phyloP scores from a whole-genome alignment of 805 yeast species.

The Nakazawaea ishiwadae region DNA sequence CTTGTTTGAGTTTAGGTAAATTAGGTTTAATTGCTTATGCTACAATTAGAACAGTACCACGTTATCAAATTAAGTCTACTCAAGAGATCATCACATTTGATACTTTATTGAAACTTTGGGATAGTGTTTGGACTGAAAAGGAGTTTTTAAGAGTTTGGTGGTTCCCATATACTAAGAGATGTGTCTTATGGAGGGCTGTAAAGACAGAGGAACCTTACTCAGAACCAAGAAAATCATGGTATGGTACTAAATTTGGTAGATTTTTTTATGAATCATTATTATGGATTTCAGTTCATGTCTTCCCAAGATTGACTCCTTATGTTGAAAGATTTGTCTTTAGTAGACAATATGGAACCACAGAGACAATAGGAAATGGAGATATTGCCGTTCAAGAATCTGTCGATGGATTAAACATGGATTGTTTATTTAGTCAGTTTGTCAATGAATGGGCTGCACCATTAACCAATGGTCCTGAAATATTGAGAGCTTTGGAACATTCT shows the following conservation, averaged over 20 bases:
- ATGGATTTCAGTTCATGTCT: slow-evolving; percentile 71
- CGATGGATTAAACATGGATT: slow-evolving; percentile 91
- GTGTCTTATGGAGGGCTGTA: slow-evolving; percentile 87
- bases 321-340: slow-evolving; percentile 82
- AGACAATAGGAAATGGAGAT: slow-evolving; percentile 53
- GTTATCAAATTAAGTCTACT: slow-evolving; percentile 71
- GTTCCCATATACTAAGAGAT: slow-evolving; percentile 88
- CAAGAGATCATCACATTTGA: slow-evolving; percentile 82
- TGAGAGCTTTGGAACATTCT: slow-evolving; percentile 56
- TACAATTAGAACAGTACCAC: slow-evolving; percentile 80
- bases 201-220: slow-evolving; percentile 65
- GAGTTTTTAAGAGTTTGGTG: slow-evolving; percentile 96
- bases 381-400: slow-evolving; percentile 75
- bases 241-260: slow-evolving; percentile 78
- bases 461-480: slow-evolving; percentile 66
- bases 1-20: slow-evolving; percentile 81
- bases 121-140: slow-evolving; percentile 77
- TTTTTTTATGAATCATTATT: slow-evolving; percentile 72
- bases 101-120: slow-evolving; percentile 68
- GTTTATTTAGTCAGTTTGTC: slow-evolving; percentile 88
- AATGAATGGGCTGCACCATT: slow-evolving; percentile 97
- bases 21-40: slow-evolving; percentile 86
- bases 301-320: slow-evolving; percentile 75
- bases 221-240: slow-evolving; percentile 72
- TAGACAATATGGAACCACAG: slow-evolving; percentile 77